phyloP scores from a whole-genome alignment of 352 stramenopile genomes.

The Detonula confervacea region DNA sequence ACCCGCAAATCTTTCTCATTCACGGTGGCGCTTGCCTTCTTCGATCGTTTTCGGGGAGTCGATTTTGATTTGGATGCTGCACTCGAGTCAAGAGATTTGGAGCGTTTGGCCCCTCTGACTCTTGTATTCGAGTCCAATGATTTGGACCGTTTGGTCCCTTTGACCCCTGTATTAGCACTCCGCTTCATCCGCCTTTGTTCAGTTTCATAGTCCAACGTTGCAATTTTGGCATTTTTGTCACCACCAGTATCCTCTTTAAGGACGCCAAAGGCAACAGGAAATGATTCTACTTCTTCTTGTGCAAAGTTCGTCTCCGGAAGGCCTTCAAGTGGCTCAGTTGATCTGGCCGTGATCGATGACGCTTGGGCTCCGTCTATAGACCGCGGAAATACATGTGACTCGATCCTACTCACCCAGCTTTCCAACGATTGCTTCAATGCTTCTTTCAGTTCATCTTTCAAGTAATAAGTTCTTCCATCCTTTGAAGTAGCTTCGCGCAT shows the following conservation, averaged over 20 bases:
- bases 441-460: slow-evolving; percentile 38
- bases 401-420: not conserved
- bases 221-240: slow-evolving; percentile 52
- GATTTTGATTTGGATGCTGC: slow-evolving; percentile 1
- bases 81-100: no score
- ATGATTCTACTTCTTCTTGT: slow-evolving; percentile 29
- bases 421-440: slow-evolving; percentile 22
- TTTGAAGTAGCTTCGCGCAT: slow-evolving; percentile 13
- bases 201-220: slow-evolving; percentile 46
- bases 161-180: no score
- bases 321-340: slow-evolving; percentile 7
- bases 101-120: no score
- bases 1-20: slow-evolving; percentile 1
- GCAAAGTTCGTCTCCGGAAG: slow-evolving; percentile 17
- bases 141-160: no score
- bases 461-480: slow-evolving; percentile 16
- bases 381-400: not conserved
- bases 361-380: not conserved
- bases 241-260: slow-evolving; percentile 29
- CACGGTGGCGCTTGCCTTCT: not conserved
- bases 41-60: not conserved
- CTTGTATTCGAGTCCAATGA: no score
- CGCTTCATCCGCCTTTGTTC: slow-evolving; percentile 31
- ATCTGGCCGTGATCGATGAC: not conserved
- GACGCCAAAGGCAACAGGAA: slow-evolving; percentile 37